Percentiles rank a stretch among this genome's conserved stretches.
These are phyloP conservation scores for Closterium sp. DNA, from an alignment of 139 green algal genomes.

Conservation along the genomic window DNA sequence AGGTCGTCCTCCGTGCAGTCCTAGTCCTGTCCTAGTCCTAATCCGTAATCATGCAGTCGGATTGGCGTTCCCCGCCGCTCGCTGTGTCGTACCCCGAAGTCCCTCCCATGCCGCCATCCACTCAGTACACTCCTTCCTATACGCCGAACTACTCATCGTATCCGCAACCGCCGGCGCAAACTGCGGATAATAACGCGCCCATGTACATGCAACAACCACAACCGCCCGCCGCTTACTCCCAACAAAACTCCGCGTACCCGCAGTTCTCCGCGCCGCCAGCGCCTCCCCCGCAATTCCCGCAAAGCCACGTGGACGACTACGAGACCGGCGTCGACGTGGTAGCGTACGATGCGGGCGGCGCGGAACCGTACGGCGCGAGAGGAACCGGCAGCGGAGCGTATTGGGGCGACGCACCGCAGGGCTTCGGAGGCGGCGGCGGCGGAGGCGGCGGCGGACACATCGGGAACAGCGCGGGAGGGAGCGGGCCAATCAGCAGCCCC, in stretches of 20 bases:
- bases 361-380: slow-evolving; percentile 23
- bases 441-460: background rate
- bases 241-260: background rate
- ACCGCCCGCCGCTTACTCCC: background rate
- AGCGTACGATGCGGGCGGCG: slow-evolving; percentile 10
- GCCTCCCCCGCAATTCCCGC: background rate
- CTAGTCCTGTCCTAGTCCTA: background rate
- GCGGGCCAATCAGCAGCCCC: background rate
- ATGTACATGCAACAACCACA: background rate
- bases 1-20: background rate
- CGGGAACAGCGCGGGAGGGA: background rate
- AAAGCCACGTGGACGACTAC: background rate
- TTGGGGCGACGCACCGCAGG: slow-evolving; percentile 4
- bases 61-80: background rate
- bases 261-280: background rate
- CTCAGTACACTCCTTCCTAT: background rate
- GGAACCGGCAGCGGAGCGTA: slow-evolving; percentile 11
- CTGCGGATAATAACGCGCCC: background rate
- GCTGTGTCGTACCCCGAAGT: background rate
- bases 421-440: background rate
- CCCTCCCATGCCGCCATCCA: background rate
- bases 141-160: background rate
- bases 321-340: background rate
- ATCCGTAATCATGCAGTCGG: background rate
- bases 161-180: background rate